Evolutionary conservation across 805 yeast species (phyloP).

Genomic region (Cyberlindnera xylosilytica): DNA sequence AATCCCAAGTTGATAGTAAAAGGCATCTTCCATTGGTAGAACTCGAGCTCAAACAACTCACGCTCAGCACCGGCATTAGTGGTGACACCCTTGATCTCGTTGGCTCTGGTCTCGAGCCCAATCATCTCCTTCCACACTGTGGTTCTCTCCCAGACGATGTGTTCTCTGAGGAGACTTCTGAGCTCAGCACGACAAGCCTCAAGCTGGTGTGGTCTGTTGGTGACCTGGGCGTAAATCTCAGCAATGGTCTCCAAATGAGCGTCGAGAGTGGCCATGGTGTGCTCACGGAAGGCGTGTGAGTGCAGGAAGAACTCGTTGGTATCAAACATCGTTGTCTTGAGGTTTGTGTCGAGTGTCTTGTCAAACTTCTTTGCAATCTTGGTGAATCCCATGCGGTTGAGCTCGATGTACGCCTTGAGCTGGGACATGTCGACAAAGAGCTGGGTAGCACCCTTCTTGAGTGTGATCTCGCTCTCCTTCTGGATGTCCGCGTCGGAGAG

Average conservation of each 20-base stretch:
- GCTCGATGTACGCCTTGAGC: conserved; percentile 75
- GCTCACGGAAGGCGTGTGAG: conserved; percentile 53
- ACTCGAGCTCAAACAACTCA: conserved; percentile 33
- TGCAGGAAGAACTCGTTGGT: conserved; percentile 40
- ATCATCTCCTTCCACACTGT: conserved; percentile 96
- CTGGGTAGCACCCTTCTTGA: conserved; percentile 60
- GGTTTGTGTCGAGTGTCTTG: conserved; percentile 60
- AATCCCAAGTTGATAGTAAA: conserved; percentile 25
- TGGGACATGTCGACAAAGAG: conserved; percentile 75
- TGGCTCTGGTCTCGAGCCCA: conserved; percentile 72
- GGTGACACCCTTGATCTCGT: conserved; percentile 34
- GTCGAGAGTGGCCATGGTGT: conserved; percentile 48
- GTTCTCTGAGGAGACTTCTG: conserved; percentile 71
- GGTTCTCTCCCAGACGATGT: conserved; percentile 93
- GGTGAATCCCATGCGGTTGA: conserved; percentile 81
- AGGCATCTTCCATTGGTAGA: conserved; percentile 31
- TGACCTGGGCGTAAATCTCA: conserved; percentile 51
- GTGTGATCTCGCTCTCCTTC: conserved; percentile 54
- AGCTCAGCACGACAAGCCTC: conserved; percentile 47
- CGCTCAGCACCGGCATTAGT: conserved; percentile 32
- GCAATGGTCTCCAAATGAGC: conserved; percentile 49
- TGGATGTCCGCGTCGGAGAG: conserved; percentile 48
- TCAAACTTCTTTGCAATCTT: conserved; percentile 91
- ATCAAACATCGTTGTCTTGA: conserved; percentile 49
- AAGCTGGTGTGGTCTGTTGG: conserved; percentile 28